Evolutionary conservation across 345 rosid species (phyloP), one percentile per base, ranked within the genome.

Genomic region (Kandelia obovata): DNA sequence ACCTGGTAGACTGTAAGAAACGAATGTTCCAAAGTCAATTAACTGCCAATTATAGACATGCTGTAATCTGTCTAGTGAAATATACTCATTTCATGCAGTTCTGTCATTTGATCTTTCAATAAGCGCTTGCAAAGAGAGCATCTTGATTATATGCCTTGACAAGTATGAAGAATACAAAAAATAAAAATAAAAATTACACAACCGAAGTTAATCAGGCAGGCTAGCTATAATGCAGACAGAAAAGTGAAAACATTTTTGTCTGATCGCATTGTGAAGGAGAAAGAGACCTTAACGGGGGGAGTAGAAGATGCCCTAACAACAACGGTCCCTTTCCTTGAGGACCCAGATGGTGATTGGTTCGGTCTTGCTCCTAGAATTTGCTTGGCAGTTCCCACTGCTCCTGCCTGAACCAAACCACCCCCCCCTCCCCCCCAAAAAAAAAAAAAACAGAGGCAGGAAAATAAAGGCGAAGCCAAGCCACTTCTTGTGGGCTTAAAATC

Each of bases 271-370:
- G 16, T 7, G 46, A 62, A 51, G 35, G 35, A 65, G 46, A 31
- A 23, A 58, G n/a, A 60, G 66, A 94, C 98, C 97, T 94, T 91
- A 56, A 83, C 97, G 19, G 97, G 99, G 7, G 96, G 99, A 77
- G 92, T 85, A 11, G 99, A 80, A 30, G 97, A 66, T 46, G 99
- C 96, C 78, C 82, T 83, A 15, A 89, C 89, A 61, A 85, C 86
- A 52, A 88, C 85, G 46, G 96, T 82, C 15, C 73, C 78, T 71
- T 80, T 95, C 78, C 81, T 88, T 43, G 86, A 82, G 34, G 84
- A 80, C 5, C 57, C 79, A 62, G 78, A 30, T 31, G 65, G 35
- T 39, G 84, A 74, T n/a, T 71, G 82, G 39, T 23, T 39, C 53
- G 87, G 80, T 78, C 87, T 86, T 7, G 86, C 62, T 35, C 92